Base-by-base conservation (phyloP, 129 eudicot genomes). In the Saussurea involucrata region DNA sequence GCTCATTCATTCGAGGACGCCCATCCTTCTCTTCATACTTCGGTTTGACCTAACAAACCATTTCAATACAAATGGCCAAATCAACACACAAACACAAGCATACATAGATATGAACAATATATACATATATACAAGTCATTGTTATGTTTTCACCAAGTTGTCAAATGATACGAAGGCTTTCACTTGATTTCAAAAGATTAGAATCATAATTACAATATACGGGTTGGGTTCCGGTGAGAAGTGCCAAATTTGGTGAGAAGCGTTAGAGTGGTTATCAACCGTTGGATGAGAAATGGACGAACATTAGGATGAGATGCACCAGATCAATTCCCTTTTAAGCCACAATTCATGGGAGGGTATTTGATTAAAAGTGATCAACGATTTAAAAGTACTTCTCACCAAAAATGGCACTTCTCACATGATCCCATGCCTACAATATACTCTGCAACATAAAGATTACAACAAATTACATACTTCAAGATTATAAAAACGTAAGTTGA, bases 1-100 rank as follows among this genome's bases (percentile, higher is more conserved):
- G 61, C 49, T 84, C 89, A 76, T 92, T 92, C 92, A 92, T 63
- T 20, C 83, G 84, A 7, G 92, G 90, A 12, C 80, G 86, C 17
- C 68, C 71, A 5, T 85, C 89, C 72, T 85, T 74, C 63, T 80
- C 87, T 63, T 86, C 85, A 71, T 85, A 75, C 85, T 85, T 86
- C 33, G 74, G 74, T 77, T 76, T 79, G 63, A 55, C 81, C 92
- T 87, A 72, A 72, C 21, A 34, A 65, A 74, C 40, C 69, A 77
- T 67, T 29, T 18, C 31, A 66, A 28, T 21, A 36, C 42, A 71
- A 25, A 8, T 63, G 7, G 9, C 49, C 25, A 33, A 80, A 34
- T n/a, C 17, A 63, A 46, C 55, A 4, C 46, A 63, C 10, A 40
- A 33, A 27, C 33, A 67, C 28, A 42, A 40, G 18, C 46, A 70